Base-by-base conservation (phyloP, 202 grass and related monocot species). In the Miscanthus sacchariflorus region DNA sequence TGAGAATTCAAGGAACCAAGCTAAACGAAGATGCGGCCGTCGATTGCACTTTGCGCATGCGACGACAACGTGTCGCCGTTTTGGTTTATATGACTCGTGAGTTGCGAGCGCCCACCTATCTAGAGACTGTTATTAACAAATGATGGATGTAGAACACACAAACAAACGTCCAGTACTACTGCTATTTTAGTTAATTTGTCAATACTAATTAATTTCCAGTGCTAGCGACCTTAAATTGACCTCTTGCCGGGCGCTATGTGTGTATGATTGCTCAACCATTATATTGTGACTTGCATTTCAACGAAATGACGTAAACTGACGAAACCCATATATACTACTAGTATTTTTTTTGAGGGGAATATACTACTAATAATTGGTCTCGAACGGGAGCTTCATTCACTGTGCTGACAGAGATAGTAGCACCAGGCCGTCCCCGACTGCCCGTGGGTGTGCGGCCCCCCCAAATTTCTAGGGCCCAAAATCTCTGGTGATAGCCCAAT, bases 171-270 rank as follows among this genome's bases (percentile, higher is more conserved):
- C 3, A 2, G 18, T 63, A 15, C 33, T 42, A 7, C 35, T 14
- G 8, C 56, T 23, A 9, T 61, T 61, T 61, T 61, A 10, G 56
- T 61, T n/a, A n/a, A 78, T 40, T 56, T 35, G 7, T 77, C 52
- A 21, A 77, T 45, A 56, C 56, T 61, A n/a, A 10, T 39, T 61
- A n/a, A 10, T 39, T 36, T 59, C 50, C 50, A 9, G 18, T 78
- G 50, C n/a, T 54, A 61, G 30, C 76, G 76, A 61, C 76, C 76
- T 59, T 61, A 59, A 39, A 78, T 39, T 78, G 75, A 78, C 50
- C 30, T 59, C 30, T 33, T 39, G 75, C 49, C 30, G 50, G 30
- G 50, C 50, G 50, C 50, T 39, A 23, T 23, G 54, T 78, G 3
- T 58, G 50, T 10, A 61, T 61, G 56, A 78, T 78, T 35, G 36